These are phyloP conservation scores for Debaryomyces psychrophilus DNA, from an alignment of 1,139 yeast genomes.

Conservation along the genomic window DNA sequence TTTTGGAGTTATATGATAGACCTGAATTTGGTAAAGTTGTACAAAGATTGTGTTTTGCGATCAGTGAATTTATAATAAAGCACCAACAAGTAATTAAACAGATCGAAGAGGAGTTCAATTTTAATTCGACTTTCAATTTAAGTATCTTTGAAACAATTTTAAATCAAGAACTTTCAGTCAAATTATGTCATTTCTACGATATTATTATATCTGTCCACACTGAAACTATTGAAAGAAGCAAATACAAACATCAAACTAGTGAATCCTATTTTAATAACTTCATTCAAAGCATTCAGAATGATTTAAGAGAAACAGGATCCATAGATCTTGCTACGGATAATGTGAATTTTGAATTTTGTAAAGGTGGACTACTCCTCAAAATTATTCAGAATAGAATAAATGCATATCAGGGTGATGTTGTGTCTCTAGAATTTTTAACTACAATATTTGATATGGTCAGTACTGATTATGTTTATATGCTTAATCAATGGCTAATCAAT, in stretches of 20 bases:
- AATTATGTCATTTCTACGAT: constrained; percentile 59
- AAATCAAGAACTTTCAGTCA: constrained; percentile 33
- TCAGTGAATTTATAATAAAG: constrained; percentile 50
- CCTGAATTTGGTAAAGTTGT: constrained; percentile 67
- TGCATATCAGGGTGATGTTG: constrained; percentile 66
- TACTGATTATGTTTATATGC: constrained; percentile 63
- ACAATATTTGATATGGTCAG: constrained; percentile 63
- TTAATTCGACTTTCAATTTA: constrained; percentile 41
- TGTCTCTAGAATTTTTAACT: constrained; percentile 54
- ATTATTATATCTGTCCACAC: constrained; percentile 51
- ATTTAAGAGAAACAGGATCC: constrained; percentile 43
- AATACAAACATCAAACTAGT: constrained; percentile 18
- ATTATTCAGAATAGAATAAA: constrained; percentile 62
- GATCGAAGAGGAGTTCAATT: constrained; percentile 57
- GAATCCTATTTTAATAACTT: constrained; percentile 40
- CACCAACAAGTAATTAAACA: constrained; percentile 54
- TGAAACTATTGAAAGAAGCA: constrained; percentile 31
- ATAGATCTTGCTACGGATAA: constrained; percentile 56
- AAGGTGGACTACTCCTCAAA: constrained; percentile 69
- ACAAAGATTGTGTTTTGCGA: constrained; percentile 69
- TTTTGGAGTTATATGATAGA: constrained; percentile 58
- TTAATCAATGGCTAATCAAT: constrained; percentile 74
- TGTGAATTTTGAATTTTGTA: constrained; percentile 56
- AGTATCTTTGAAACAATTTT: constrained; percentile 37
- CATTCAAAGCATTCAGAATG: constrained; percentile 45